Base-by-base conservation (phyloP, 352 stramenopile species). In the Phytophthora macrochlamydospora region DNA sequence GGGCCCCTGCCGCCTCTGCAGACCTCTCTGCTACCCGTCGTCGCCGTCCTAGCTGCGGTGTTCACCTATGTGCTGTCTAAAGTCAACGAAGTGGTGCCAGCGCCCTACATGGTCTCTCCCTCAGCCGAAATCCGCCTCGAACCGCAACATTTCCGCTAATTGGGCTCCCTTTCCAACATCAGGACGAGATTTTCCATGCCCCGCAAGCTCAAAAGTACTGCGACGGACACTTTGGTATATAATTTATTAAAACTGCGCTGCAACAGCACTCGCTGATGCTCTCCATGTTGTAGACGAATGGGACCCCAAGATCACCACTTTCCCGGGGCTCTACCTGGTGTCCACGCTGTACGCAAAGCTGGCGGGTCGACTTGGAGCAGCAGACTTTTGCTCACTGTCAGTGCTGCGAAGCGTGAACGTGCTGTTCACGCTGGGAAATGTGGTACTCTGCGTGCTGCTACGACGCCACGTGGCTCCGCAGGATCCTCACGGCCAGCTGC, bases 231-330 rank as follows among this genome's bases (percentile, higher is more conserved):
- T 97, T 86, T 51, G 64, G 83, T 94, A 56, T 42, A 78, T 74
- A 13, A 2, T 6, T 37, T 6, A n/a, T 28, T 38, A n/a, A 7
- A 40, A 49, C 4, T 13, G 11, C 49, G 32, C 13, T 53, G 4
- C 8, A 2, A 11, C 12, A 67, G 5, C 32, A 9, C 3, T 53
- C 18, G 13, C 49, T 56, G 30, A 52, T 9, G 14, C 31, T 50
- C 9, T 52, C 3, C 18, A 57, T 71, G 42, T 7, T 65, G 37
- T 43, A 96, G 88, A 73, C 29, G 76, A 88, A 44, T 97, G 92
- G 92, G 87, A 98, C 45, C 73, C 88, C 8, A 97, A 98, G 75
- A 97, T 98, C 74, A 97, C 92, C 38, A 98, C 92, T 33, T 96
- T 97, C 43, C 92, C 92, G 4, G 91, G 92, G 1, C 62, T 98